phyloP scores from a whole-genome alignment of 2,329 filamentous ascomycete species.

The Epichloe typhina region DNA sequence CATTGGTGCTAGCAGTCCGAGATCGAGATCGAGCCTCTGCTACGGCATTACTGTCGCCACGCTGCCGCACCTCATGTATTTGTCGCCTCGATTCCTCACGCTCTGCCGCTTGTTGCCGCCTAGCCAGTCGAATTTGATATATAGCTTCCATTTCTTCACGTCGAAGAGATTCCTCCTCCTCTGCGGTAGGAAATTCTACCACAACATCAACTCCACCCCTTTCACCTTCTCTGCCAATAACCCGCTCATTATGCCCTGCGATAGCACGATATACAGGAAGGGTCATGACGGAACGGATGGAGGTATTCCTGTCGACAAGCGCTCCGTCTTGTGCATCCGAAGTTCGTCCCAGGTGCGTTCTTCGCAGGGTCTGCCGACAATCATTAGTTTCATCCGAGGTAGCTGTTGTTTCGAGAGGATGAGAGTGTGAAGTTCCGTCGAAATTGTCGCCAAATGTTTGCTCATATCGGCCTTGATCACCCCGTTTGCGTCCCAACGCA shows the following conservation, averaged over 20 bases:
- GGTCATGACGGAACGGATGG: conserved; percentile 86
- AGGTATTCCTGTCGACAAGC: conserved; percentile 66
- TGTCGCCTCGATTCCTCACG: conserved; percentile 61
- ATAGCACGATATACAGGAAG: conserved; percentile 70
- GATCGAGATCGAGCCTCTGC: conserved; percentile 49
- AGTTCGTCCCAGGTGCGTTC: conserved; percentile 10
- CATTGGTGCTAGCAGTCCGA: conserved; percentile 31
- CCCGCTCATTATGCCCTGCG: conserved; percentile 62
- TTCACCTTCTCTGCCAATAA: conserved; percentile 82
- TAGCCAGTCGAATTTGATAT: conserved; percentile 74
- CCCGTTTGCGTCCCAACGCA: conserved; percentile 8
- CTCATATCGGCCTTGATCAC: conserved; percentile 15
- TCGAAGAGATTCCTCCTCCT: conserved; percentile 64
- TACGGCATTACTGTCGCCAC: conserved; percentile 58
- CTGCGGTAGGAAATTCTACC: conserved; percentile 66
- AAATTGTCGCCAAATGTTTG: conserved; percentile 19
- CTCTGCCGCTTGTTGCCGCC: conserved; percentile 62
- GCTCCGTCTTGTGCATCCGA: conserved; percentile 17
- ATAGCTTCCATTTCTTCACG: conserved; percentile 88
- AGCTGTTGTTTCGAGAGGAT: conserved; percentile 13
- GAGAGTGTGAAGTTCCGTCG: conserved; percentile 10
- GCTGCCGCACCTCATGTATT: conserved; percentile 56
- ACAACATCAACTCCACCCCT: conserved; percentile 84
- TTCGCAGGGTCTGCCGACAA: conserved; percentile 1
- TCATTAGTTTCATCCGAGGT: conserved; percentile 3